phyloP scores from a whole-genome alignment of 2,329 filamentous ascomycete genomes.

The Zarea fungicola region DNA sequence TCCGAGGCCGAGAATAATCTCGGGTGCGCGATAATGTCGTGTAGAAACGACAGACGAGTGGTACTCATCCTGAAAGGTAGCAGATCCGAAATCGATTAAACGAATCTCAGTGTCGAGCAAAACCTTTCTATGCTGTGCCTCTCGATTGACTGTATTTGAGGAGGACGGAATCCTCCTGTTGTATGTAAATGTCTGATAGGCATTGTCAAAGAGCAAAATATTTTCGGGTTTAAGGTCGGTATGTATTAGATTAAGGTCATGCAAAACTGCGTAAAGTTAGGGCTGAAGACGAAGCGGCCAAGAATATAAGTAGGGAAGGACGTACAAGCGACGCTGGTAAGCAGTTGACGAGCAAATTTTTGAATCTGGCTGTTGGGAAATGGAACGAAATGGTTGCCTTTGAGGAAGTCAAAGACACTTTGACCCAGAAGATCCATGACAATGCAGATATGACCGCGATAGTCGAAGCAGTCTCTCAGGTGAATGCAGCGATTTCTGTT shows the following conservation, averaged over 20 bases:
- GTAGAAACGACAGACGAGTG: conserved; percentile 68
- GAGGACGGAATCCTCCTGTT: conserved; percentile 66
- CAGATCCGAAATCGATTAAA: conserved; percentile 66
- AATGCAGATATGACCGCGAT: conserved; percentile 90
- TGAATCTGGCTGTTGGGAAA: conserved; percentile 99
- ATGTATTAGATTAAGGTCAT: conserved; percentile 95
- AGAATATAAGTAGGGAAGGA: conserved; percentile 23
- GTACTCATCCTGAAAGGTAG: conserved; percentile 68
- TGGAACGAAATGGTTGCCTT: conserved; percentile 89
- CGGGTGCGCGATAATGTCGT: conserved; percentile 63
- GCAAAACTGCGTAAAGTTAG: conserved; percentile 59
- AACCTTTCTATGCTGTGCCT: conserved; percentile 59
- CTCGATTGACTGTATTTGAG: conserved; percentile 53
- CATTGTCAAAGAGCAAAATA: conserved; percentile 60
- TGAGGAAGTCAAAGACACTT: conserved; percentile 97
- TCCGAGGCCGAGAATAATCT: conserved; percentile 65
- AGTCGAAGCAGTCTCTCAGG: conserved; percentile 94
- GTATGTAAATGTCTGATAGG: conserved; percentile 67
- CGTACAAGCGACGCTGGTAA: conserved; percentile 97
- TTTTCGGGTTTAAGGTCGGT: conserved; percentile 74
- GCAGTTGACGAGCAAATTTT: conserved; percentile 88
- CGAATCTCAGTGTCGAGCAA: conserved; percentile 65
- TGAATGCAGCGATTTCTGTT: conserved; percentile 98
- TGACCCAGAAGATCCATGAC: conserved; percentile 77
- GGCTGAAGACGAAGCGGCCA: background rate